Conservation (phyloP, 2,329 filamentous ascomycete genomes). For the Nemania bipapillata region DNA sequence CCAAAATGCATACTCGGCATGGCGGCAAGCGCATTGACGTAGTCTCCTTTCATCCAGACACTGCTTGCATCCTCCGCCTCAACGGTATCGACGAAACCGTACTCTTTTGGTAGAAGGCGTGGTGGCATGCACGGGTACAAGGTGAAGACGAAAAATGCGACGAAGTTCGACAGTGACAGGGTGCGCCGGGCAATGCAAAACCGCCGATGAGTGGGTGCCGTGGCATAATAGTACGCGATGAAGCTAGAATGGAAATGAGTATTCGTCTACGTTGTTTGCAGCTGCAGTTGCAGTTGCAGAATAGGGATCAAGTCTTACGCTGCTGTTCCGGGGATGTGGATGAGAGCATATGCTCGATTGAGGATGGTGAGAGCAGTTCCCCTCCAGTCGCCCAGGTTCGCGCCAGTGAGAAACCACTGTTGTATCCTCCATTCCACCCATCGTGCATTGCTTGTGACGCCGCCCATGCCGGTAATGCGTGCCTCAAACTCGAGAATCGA, state of each 20-base stretch:
- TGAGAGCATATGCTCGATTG: slow-evolving; percentile 62
- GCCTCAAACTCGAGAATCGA: slow-evolving; percentile 57
- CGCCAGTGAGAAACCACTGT: slow-evolving; percentile 50
- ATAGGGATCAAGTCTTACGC: slow-evolving; percentile 48
- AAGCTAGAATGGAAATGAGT: slow-evolving; percentile 49
- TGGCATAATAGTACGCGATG: slow-evolving; percentile 59
- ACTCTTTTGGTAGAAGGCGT: slow-evolving; percentile 58
- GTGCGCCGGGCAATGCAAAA: slow-evolving; percentile 57
- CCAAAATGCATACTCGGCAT: slow-evolving; percentile 69
- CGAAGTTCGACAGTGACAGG: slow-evolving; percentile 60
- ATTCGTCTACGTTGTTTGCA: background rate
- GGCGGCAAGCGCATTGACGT: slow-evolving; percentile 67
- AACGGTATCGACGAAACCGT: slow-evolving; percentile 59
- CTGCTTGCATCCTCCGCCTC: slow-evolving; percentile 59
- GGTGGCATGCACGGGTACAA: slow-evolving; percentile 62
- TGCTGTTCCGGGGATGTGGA: slow-evolving; percentile 63
- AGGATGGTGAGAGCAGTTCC: slow-evolving; percentile 56
- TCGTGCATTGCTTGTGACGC: slow-evolving; percentile 48
- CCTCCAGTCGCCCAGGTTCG: slow-evolving; percentile 52
- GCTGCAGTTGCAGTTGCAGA: background rate
- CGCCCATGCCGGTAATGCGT: slow-evolving; percentile 43
- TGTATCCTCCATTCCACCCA: slow-evolving; percentile 56
- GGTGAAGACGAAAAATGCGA: slow-evolving; percentile 61
- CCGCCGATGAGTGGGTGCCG: slow-evolving; percentile 53
- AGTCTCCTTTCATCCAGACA: slow-evolving; percentile 66